These are phyloP conservation scores for Cercospora sojina DNA, from an alignment of 2,329 filamentous ascomycete species.

Conservation along the genomic window DNA sequence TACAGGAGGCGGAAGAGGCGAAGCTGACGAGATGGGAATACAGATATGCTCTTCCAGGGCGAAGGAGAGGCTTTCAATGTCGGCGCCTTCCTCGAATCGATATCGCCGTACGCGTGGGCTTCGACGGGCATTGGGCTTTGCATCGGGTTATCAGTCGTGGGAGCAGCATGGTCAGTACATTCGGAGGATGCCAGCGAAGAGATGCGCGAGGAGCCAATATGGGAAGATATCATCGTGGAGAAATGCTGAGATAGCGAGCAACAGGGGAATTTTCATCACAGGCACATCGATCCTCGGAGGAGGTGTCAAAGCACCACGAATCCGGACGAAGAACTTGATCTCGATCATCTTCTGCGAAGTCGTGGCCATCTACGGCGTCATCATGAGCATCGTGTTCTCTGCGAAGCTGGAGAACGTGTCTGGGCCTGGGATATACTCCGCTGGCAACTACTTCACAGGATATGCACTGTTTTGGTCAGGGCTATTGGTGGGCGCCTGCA, in stretches of 20 bases:
- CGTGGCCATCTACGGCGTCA: constrained; percentile 99
- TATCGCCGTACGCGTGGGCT: constrained; percentile 94
- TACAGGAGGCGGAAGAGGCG: constrained; percentile 12
- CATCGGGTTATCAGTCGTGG: constrained; percentile 93
- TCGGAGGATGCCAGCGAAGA: constrained; percentile 6
- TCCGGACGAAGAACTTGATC: constrained; percentile 98
- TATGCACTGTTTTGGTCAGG: constrained; percentile 96
- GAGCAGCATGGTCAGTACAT: constrained; percentile 78
- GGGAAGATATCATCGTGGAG: background rate
- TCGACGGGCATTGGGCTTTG: constrained; percentile 86
- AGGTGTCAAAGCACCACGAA: constrained; percentile 93
- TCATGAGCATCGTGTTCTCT: constrained; percentile 98
- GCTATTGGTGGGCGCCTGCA: constrained; percentile 91
- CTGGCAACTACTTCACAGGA: constrained; percentile 86
- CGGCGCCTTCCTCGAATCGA: constrained; percentile 87
- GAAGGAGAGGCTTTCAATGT: constrained; percentile 97
- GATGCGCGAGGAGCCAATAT: background rate
- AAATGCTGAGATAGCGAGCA: constrained; percentile 24
- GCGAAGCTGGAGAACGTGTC: constrained; percentile 72
- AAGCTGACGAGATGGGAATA: constrained; percentile 29
- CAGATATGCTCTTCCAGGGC: constrained; percentile 98
- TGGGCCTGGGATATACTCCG: constrained; percentile 66
- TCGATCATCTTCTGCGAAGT: constrained; percentile 99
- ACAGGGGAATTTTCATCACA: constrained; percentile 97
- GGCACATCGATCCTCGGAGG: constrained; percentile 96